A percentile compares a stretch with the other conserved stretches of the same genome.
These are phyloP conservation scores for Ocimum tenuiflorum DNA, from an alignment of 257 asterid genomes.

Conservation along the genomic window DNA sequence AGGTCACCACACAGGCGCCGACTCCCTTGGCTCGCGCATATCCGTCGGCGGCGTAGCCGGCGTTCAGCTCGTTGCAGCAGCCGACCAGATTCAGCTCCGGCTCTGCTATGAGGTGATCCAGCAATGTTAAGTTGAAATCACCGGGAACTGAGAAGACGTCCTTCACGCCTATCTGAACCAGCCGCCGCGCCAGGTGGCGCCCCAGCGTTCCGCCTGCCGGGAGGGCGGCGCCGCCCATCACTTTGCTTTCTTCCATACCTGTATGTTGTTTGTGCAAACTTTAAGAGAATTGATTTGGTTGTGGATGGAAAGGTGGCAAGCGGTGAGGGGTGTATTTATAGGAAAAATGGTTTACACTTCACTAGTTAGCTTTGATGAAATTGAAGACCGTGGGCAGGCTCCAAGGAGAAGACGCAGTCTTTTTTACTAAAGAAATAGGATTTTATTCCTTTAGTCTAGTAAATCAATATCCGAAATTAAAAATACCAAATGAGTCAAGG, in stretches of 20 bases:
- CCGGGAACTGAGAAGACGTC: conserved; percentile 81
- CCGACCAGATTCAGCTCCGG: conserved; percentile 59
- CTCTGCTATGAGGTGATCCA: conserved; percentile 63
- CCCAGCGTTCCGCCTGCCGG: conserved; percentile 44
- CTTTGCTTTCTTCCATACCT: conserved; percentile 23
- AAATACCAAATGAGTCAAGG: no score
- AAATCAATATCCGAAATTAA: no score
- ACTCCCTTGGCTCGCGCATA: conserved; percentile 67
- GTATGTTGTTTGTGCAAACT: background rate
- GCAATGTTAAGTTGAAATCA: conserved; percentile 55
- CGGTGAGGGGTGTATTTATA: conserved; percentile 15
- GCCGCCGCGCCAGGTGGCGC: conserved; percentile 56
- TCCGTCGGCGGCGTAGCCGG: conserved; percentile 77
- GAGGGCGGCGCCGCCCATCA: conserved; percentile 8
- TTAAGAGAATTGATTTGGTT: background rate
- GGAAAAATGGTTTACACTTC: background rate
- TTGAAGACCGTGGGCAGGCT: conserved; percentile 35
- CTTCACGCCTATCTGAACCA: conserved; percentile 58
- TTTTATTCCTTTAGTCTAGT: no score
- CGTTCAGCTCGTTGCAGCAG: conserved; percentile 79
- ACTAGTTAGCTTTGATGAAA: background rate
- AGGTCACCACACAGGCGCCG: conserved; percentile 75
- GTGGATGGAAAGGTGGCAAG: background rate
- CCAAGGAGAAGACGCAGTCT: background rate
- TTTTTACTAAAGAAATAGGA: background rate